phyloP scores from a whole-genome alignment of 2,329 filamentous ascomycete genomes.

The Conoideocrella luteorostrata region DNA sequence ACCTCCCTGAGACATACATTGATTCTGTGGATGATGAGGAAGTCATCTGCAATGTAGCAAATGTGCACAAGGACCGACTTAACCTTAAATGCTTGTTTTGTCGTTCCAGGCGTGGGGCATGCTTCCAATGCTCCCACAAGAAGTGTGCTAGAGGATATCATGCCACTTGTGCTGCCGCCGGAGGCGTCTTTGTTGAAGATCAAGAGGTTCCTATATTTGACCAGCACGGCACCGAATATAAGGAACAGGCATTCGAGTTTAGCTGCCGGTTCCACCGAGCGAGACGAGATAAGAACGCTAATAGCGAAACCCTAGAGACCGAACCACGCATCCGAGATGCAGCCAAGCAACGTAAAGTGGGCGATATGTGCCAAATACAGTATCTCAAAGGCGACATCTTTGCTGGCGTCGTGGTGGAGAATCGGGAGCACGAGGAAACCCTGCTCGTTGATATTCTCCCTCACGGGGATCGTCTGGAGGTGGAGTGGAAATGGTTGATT shows the following conservation, averaged over 20 bases:
- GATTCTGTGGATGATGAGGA: slow-evolving; percentile 65
- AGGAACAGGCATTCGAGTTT: slow-evolving; percentile 85
- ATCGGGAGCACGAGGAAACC: slow-evolving; percentile 66
- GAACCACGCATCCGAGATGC: slow-evolving; percentile 62
- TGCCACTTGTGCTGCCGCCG: slow-evolving; percentile 86
- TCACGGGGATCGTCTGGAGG: slow-evolving; percentile 70
- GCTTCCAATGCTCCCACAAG: slow-evolving; percentile 92
- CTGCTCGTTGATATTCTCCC: slow-evolving; percentile 79
- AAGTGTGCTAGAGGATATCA: slow-evolving; percentile 94
- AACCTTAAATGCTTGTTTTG: slow-evolving; percentile 95
- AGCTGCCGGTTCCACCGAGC: slow-evolving; percentile 90
- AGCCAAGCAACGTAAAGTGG: slow-evolving; percentile 60
- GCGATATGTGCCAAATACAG: slow-evolving; percentile 83
- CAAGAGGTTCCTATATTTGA: slow-evolving; percentile 80
- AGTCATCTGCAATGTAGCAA: slow-evolving; percentile 68
- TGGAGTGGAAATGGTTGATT: slow-evolving; percentile 79
- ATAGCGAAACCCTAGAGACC: slow-evolving; percentile 62
- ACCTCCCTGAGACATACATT: slow-evolving; percentile 88
- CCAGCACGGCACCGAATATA: slow-evolving; percentile 88
- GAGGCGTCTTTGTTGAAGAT: slow-evolving; percentile 86
- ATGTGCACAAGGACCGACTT: slow-evolving; percentile 77
- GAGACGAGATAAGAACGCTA: slow-evolving; percentile 72
- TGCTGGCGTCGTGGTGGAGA: slow-evolving; percentile 82
- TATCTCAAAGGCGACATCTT: slow-evolving; percentile 81
- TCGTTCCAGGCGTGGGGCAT: slow-evolving; percentile 88